Base-by-base conservation (phyloP, 2,329 filamentous ascomycete species). In the Aspergillus clavatus region DNA sequence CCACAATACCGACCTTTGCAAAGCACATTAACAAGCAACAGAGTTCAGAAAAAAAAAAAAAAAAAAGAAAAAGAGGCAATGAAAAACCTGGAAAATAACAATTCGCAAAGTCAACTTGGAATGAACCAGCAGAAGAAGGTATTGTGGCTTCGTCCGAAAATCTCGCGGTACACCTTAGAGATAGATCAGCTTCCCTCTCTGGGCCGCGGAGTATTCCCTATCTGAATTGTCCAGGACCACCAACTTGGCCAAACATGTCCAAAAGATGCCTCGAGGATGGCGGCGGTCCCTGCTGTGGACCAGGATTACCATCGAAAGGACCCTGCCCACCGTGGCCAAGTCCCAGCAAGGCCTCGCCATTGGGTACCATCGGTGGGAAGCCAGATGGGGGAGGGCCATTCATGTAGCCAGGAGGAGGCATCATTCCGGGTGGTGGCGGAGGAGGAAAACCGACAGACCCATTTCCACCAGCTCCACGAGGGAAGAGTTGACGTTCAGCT, bases 361-460 rank as follows among this genome's bases (percentile, higher is more conserved):
- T 66, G 47, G 60, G 63, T 7, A 62, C 62, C 66, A 71, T 66
- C 18, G 66, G 68, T 42, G 66, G 66, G 40, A 69, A 69, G 3
- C 58, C 66, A 35, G 61, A 61, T 5, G 67, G 69, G 4, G 63
- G 66, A 31, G 66, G 68, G 2, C 60, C 67, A 38, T 67, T 69
- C 61, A 72, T 66, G 47, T 72, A 73, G 19, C 70, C 70, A 3
- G 69, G 71, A 19, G 70, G 71, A 22, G 70, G 70, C 56, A 69
- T 68, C 66, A 72, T 72, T 38, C 69, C 69, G 5, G 69, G 70
- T 12, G 69, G 70, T 39, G 62, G 63, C 10, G 70, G 70, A 40
- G 62, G 64, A 2, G 59, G 63, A 41, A 62, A 66, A 23, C 54
- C 59, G 11, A 56, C 50, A 5, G 61, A 43, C 19, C 52, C 55